Evolutionary conservation across 306 rosid genomes (phyloP), one percentile per base, ranked within the genome.

Genomic region (Biancaea sappan): DNA sequence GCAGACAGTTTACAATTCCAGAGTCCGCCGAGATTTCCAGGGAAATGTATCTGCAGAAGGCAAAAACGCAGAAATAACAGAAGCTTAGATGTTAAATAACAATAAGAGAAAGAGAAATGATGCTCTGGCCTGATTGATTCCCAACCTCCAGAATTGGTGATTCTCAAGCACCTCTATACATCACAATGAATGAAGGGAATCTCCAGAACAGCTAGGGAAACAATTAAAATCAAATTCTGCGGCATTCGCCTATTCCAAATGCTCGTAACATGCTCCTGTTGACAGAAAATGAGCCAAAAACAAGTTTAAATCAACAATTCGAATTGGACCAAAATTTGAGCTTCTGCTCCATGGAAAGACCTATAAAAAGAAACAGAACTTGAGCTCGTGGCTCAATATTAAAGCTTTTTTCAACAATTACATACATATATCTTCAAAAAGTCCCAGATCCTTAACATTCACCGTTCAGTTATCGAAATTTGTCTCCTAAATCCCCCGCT

Each of bases 391-490:
- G 48, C 69, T 66, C 9, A 40, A 77, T 65, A 57, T 34, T 40
- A 64, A 76, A 82, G n/a, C 89, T 88, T 79, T 66, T 71, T 51
- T 32, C 79, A 50, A 50, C 60, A 48, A 68, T 66, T 58, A 57
- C 79, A 29, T n/a, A 7, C 35, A 44, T 65, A 53, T 43, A 69
- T 56, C 34, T 69, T 60, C 5, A 29, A 34, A 63, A 76, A 69
- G 80, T 61, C 71, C 71, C 78, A 84, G 92, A 90, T 90, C 90
- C 84, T 84, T 76, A 22, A 61, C 81, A 81, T 78, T 76, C 81
- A 73, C 59, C 73, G 74, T 66, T 62, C 24, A 74, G 52, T 80
- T 57, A 77, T 76, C 68, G 18, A 6, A 18, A 78, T 69, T 80
- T 68, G 63, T 56, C 51, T 35, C 31, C 73, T 13, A 8, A 76